Base-by-base conservation (phyloP, 2,329 filamentous ascomycete genomes). In the Trichoderma guizhouense region DNA sequence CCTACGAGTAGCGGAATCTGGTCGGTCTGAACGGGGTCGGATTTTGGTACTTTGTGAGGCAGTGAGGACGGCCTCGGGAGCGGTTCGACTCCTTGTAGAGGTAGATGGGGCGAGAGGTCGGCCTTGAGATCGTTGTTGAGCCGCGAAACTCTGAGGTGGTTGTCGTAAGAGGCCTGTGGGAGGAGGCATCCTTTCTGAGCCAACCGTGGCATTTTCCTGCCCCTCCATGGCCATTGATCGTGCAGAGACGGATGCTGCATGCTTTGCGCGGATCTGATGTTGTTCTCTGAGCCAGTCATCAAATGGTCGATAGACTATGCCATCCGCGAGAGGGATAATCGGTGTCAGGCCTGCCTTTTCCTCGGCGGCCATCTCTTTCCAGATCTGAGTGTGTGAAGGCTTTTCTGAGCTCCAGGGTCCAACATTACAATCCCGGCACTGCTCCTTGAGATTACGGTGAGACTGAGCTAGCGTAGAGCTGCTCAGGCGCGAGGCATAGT, bases 331-430 rank as follows among this genome's bases (percentile, higher is more conserved):
- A 3, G 90, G 90, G 71, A 91, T 90, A 74, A 85, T 83, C 0
- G 89, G 90, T 0, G 89, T 91, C 69, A 91, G 81, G 1, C 89
- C 89, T 53, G 88, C 87, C 79, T 91, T 89, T 78, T 92, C 90
- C 79, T 92, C 90, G n/a, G 89, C 85, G 0, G 89, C 88, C 80
- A 91, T 89, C 77, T 92, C 90, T 76, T 88, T 88, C 86, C 90
- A 91, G 1, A 88, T 88, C 66, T 87, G 86, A 55, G 86, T 87
- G 76, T 87, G 84, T 3, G 85, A 79, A 30, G 85, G 79, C 73
- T 86, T 82, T 5, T 82, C 79, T 11, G 81, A 76, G 69, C 81
- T 83, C 84, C 84, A 89, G 2, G 88, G 87, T 0, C 89, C 89
- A 66, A 91, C 86, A 51, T 86, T 85, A 76, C 88, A 91, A 53